Conservation (phyloP, 768 basidiomycete genomes). For the Leccinum fibrillosum region DNA sequence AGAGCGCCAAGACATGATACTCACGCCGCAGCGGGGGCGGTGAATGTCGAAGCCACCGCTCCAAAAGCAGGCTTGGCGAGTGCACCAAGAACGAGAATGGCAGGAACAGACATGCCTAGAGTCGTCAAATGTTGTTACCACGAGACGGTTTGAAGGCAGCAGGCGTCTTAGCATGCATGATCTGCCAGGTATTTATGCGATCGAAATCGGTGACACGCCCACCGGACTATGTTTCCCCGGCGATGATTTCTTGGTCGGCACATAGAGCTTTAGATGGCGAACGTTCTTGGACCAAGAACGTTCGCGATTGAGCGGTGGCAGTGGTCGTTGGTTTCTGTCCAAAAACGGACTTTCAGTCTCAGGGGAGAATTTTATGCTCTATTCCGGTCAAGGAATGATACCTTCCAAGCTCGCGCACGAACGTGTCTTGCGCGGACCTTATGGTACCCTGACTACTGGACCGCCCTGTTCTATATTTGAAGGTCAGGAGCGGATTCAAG, state of each 20-base stretch:
- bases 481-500: neutral
- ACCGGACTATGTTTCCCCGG: neutral
- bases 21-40: constrained; percentile 21
- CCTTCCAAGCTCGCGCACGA: constrained; percentile 1
- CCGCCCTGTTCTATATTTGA: neutral
- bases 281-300: neutral
- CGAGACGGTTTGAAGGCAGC: neutral
- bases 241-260: neutral
- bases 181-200: constrained; percentile 7
- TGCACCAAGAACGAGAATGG: constrained; percentile 14
- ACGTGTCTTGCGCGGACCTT: constrained; percentile 6
- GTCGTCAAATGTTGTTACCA: neutral
- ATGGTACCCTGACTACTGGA: neutral
- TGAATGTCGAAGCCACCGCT: constrained; percentile 20
- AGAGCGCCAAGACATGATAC: constrained; percentile 4
- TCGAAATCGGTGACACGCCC: neutral
- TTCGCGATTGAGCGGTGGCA: neutral
- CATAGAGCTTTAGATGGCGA: neutral
- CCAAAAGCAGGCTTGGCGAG: constrained; percentile 15
- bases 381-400: neutral
- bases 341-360: neutral
- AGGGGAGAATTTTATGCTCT: neutral
- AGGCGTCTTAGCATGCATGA: neutral
- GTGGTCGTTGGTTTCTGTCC: neutral
- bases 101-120: constrained; percentile 5